Conservation (phyloP, 148 eudicot genomes). For the Bassia scoparia region DNA sequence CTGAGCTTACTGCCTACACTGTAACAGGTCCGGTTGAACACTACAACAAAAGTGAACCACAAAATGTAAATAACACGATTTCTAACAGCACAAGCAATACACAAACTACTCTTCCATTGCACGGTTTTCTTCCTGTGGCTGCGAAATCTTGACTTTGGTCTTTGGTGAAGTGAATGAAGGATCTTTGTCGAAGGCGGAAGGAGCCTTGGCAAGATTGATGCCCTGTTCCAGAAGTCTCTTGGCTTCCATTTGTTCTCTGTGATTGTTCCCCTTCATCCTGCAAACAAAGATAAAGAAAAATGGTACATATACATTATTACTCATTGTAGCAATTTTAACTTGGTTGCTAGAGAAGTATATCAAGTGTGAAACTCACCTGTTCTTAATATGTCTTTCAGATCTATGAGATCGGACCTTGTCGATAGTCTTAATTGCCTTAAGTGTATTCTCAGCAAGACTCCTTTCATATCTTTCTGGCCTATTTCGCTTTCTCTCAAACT, state of each 20-base stretch:
- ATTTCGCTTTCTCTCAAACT: constrained; percentile 93
- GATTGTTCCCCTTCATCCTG: constrained; percentile 58
- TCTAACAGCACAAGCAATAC: background rate
- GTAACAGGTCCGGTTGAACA: background rate
- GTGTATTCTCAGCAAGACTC: constrained; percentile 48
- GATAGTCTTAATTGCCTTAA: constrained; percentile 73
- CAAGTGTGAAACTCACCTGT: constrained; percentile 44
- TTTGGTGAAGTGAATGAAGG: constrained; percentile 51
- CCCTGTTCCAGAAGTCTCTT: constrained; percentile 45
- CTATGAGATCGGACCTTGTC: constrained; percentile 52
- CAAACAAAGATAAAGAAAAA: background rate
- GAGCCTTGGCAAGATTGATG: constrained; percentile 55
- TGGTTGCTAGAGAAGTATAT: background rate
- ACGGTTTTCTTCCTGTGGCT: constrained; percentile 36
- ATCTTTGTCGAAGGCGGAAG: constrained; percentile 34
- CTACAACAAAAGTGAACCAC: background rate
- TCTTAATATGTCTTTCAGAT: constrained; percentile 34
- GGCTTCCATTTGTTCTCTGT: constrained; percentile 22
- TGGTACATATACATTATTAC: background rate
- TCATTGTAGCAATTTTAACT: background rate
- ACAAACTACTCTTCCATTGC: constrained; percentile 72
- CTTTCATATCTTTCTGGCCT: constrained; percentile 95
- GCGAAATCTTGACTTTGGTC: constrained; percentile 49
- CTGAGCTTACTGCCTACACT: background rate
- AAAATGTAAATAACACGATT: background rate